Base-by-base conservation (phyloP, 2,329 filamentous ascomycete species). In the Xylaria sp. region DNA sequence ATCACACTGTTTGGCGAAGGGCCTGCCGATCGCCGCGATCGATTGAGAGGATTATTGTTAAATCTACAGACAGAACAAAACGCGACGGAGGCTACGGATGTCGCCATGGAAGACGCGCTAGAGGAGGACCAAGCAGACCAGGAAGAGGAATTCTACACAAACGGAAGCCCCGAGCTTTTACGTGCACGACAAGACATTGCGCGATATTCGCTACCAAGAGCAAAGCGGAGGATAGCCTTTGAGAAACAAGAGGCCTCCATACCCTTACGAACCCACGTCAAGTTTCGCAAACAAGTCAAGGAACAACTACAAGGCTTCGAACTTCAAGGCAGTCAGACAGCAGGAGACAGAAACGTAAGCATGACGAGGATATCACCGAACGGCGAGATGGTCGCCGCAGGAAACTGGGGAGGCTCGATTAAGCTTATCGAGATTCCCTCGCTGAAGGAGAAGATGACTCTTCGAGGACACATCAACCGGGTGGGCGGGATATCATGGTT, bases 1-100 rank as follows among this genome's bases (percentile, higher is more conserved):
- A 88, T 98, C 57, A 99, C 94, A 0, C 83, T 98, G 0, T 99
- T 99, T 67, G 95, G 93, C 60, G 95, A 99, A 79, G 92, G 91
- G 0, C 89, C 89, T 1, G 88, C 86, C 25, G 94, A 98, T 70
- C 84, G 95, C 62, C 85, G 96, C 79, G 93, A 97, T 73, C 87
- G 95, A 66, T 77, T 99, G 71, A 87, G 95, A 66, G 90, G 92
- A 70, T 80, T 97, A 23, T 80, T 97, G 27, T 80, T 99, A 67
- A 88, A 89, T 2, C 87, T 89, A 53, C 85, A 92, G 66, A 85
- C 87, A 1, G 90, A 93, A 73, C 84, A 85, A 66, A 80, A 60
- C n/a, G 60, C 68, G 10, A 58, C 78, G 38, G 80, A 87, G 64
- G 81, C 78, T 1, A 87, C 85, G 54, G 88, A 89, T 67, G 80